Base-by-base conservation (phyloP, 2,329 filamentous ascomycete species). In the Apiospora malaysiana region DNA sequence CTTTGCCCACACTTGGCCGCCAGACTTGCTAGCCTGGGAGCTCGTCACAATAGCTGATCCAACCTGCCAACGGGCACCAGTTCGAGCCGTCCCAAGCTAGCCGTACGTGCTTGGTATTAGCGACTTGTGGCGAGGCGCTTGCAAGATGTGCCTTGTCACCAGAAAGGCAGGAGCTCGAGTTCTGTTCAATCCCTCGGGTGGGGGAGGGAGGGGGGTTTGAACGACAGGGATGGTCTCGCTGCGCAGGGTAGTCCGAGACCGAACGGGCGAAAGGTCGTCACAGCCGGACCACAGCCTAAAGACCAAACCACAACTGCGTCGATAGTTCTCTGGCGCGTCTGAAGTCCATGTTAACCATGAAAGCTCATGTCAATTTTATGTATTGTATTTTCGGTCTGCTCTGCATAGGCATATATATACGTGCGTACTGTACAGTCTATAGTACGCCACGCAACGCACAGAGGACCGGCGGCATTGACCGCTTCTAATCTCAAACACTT, bases 161-260 rank as follows among this genome's bases (percentile, higher is more conserved):
- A 40, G 56, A 63, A 63, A 63, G 56, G 56, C 56, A 63, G 56
- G 56, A 63, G 56, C 56, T 63, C 32, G 56, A 40, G 56, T 47
- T 47, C 5, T 32, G 49, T 56, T 16, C 32, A 21, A n/a, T 40
- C 56, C 32, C 32, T 40, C 18, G 56, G 56, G 56, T 37, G 27
- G 51, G 56, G 56, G 32, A 23, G 56, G 56, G 32, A 23, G 56
- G 27, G 27, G 56, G 56, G 56, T 12, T 63, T 63, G 56, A 37
- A 40, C 32, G 32, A 63, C 56, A 63, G 56, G 56, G 56, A n/a
- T 63, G 32, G 8, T n/a, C n/a, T 63, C 56, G 56, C 32, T 63
- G 56, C 32, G 32, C 51, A 63, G 56, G 56, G 32, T 10, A 63
- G 27, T 56, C 49, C 49, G 49, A 56, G 49, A 56, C 49, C 49